Evolutionary conservation across 306 rosid species (phyloP), one percentile per base, ranked within the genome.

Genomic region (Gastrolobium bilobum): DNA sequence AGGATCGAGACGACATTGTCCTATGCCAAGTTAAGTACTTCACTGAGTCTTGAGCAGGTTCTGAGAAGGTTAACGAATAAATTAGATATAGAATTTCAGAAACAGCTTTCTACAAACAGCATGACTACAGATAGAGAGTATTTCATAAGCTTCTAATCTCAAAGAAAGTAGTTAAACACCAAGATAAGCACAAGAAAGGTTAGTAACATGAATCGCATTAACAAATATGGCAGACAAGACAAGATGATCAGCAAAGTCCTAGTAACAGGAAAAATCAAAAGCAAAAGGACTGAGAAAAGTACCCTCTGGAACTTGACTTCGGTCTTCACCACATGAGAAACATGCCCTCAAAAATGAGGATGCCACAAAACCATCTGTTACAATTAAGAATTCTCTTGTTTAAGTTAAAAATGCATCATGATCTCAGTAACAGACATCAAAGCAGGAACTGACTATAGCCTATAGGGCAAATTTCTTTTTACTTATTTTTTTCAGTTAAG

Each of bases 11-110:
- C 1, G 97, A 94, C 60, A 88, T 54, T 0, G 93, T 88, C 90
- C 97, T 87, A 80, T 88, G 93, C 97, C 94, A 94, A 57, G 98
- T 94, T 80, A 94, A 76, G 81, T 89, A 94, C 85, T 90, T 92
- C 0, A 82, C 79, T 6, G 89, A 82, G 83, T 86, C 77, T 88
- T 88, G 90, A 87, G 90, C 91, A 69, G 91, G 94, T 74, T 88
- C 98, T 94, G 64, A 14, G 35, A 60, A 70, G 29, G 69, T 44
- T 38, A 37, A 74, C 4, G 10, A 80, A 71, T 71, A n/a, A 39
- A 64, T 84, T 71, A 84, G 70, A 43, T 35, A 66, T 4, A 33
- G 69, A 44, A 66, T 77, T 78, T 39, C 69, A 54, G 35, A 66
- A 29, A 58, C 50, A 39, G 54, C 53, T 37, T 67, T 64, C 39